Conservation (phyloP, 371 early-diverging fungal genomes). For the Amoeboaphelidium protococcarum region DNA sequence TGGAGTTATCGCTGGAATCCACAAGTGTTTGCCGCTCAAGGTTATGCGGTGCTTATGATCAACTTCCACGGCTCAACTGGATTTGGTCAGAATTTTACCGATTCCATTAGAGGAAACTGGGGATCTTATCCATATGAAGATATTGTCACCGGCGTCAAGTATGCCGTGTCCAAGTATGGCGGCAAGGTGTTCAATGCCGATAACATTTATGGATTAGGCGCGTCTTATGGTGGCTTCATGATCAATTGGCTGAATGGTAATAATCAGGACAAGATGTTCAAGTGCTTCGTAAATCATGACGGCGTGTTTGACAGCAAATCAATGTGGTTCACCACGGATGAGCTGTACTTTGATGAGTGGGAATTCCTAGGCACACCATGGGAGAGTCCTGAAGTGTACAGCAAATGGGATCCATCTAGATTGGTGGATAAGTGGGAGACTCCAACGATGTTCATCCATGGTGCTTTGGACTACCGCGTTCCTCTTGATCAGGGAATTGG, state of each 20-base stretch:
- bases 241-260: slow-evolving; percentile 38
- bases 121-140: slow-evolving; percentile 45
- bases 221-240: slow-evolving; percentile 61
- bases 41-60: slow-evolving; percentile 42
- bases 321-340: slow-evolving; percentile 45
- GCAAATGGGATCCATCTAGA: slow-evolving; percentile 27
- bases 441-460: slow-evolving; percentile 29
- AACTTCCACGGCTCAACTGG: slow-evolving; percentile 59
- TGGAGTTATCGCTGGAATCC: slow-evolving; percentile 50
- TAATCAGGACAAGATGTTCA: slow-evolving; percentile 34
- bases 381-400: slow-evolving; percentile 9
- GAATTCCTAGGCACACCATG: slow-evolving; percentile 18
- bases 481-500: slow-evolving; percentile 37
- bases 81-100: slow-evolving; percentile 45
- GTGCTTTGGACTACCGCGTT: slow-evolving; percentile 31
- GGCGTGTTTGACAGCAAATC: slow-evolving; percentile 40
- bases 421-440: slow-evolving; percentile 47
- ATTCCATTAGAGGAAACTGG: slow-evolving; percentile 45
- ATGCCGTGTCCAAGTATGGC: slow-evolving; percentile 26
- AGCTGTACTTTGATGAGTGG: slow-evolving; percentile 47
- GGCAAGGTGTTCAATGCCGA: slow-evolving; percentile 27
- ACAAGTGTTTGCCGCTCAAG: slow-evolving; percentile 39
- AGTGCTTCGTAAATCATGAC: slow-evolving; percentile 50
- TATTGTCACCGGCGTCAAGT: slow-evolving; percentile 38
- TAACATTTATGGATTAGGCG: slow-evolving; percentile 39